Evolutionary conservation across 139 green algal species (phyloP), one percentile per base, ranked within the genome.

Genomic region (Micractinium sp.): DNA sequence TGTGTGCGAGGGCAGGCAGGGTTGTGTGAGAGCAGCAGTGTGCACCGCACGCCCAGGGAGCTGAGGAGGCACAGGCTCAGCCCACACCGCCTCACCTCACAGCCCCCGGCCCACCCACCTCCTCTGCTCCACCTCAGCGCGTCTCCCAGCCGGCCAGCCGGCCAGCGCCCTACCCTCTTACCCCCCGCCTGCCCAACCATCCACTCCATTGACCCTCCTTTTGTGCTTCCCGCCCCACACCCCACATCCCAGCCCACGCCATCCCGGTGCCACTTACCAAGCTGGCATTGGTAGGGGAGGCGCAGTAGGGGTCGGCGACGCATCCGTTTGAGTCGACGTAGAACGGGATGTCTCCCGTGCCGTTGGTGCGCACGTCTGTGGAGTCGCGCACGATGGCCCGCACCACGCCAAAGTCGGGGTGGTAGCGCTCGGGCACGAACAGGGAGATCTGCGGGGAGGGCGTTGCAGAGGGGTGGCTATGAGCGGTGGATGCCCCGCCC

Each of bases 301-400:
- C 86, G 19, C 35, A 35, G 3, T n/a, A 33, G 38, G 88, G 38
- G 56, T 71, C 76, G 15, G 90, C 86, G 18, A 79, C 41, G 67
- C 83, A 79, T 36, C 92, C 92, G 15, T 94, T 86, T 0, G 92
- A 94, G 91, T 95, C 93, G 19, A 95, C 60, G 84, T 80, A 94
- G 77, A 82, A 71, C 29, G 81, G 87, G 5, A 41, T 41, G 74
- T 80, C 74, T 29, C 12, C 22, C 29, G 73, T 31, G 38, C 36
- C 56, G 53, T 77, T 76, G 41, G 27, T 36, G 67, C 33, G 63
- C 18, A 13, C 22, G 85, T 94, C 90, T 0, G 47, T 87, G 2
- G 33, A 71, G 75, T 94, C 93, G 23, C 76, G 87, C 29, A 94
- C 76, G 3, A 95, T 91, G 33, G 85, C 89, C 0, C 93, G 91